Conservation (phyloP, 1,139 yeast species). For the Meyerozyma elateridarum region DNA sequence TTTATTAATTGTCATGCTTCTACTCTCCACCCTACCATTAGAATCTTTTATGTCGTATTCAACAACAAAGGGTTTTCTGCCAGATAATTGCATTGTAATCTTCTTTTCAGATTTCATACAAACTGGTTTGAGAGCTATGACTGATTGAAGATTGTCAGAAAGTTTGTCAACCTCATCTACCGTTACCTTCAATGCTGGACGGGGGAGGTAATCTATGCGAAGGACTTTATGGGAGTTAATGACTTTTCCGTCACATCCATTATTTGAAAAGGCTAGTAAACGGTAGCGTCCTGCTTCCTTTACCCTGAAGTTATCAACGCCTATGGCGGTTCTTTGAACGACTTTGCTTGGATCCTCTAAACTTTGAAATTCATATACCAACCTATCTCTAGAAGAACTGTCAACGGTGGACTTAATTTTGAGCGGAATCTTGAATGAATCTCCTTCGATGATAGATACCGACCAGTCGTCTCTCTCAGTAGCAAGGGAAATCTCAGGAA, state of each 20-base stretch:
- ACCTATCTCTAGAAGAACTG: slow-evolving; percentile 19
- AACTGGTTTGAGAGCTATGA: slow-evolving; percentile 25
- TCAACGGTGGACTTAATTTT: slow-evolving; percentile 32
- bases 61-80: slow-evolving; percentile 69
- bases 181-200: slow-evolving; percentile 45
- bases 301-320: slow-evolving; percentile 38
- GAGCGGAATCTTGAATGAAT: slow-evolving; percentile 53
- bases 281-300: slow-evolving; percentile 59
- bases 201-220: slow-evolving; percentile 46
- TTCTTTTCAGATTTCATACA: slow-evolving; percentile 30
- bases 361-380: slow-evolving; percentile 22
- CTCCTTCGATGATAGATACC: slow-evolving; percentile 56
- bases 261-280: slow-evolving; percentile 55
- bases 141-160: slow-evolving; percentile 18
- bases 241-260: slow-evolving; percentile 65
- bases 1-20: slow-evolving; percentile 29
- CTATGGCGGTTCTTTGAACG: slow-evolving; percentile 22
- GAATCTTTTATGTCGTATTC: slow-evolving; percentile 66
- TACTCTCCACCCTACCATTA: slow-evolving; percentile 38
- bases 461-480: slow-evolving; percentile 7
- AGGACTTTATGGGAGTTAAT: slow-evolving; percentile 25
- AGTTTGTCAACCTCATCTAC: slow-evolving; percentile 14
- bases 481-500: slow-evolving; percentile 41
- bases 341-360: slow-evolving; percentile 20
- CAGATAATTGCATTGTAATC: slow-evolving; percentile 33